Base-by-base conservation (phyloP, 768 basidiomycete genomes). In the Psilocybe cyanescens region DNA sequence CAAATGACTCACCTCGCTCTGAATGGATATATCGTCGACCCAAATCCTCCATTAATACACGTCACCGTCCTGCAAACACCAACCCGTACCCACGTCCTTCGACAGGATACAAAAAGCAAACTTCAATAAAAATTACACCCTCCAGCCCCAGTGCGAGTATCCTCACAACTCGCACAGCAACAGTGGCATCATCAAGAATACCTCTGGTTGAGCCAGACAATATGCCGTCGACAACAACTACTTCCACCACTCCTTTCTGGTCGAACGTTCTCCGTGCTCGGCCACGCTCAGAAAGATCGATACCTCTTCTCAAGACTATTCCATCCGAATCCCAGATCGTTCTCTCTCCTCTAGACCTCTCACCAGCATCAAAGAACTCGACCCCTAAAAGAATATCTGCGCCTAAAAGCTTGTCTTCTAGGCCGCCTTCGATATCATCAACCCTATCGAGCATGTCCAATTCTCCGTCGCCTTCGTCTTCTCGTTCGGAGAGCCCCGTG, bases 21-120 rank as follows among this genome's bases (percentile, higher is more conserved):
- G 79, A 81, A 66, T 83, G 82, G 82, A 75, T 83, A 49, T 81
- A 82, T 64, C 79, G 82, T 47, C 76, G 73, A 33, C 78, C 80
- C 49, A 79, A 75, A 66, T 71, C 76, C 8, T 64, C 76, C 46
- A 57, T n/a, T 52, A 72, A 57, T 67, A 64, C 45, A 56, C 67
- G 30, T 60, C 68, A 47, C 67, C 67, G 24, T 65, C 59, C 62
- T 62, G 57, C 66, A 58, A 57, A 65, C 63, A 64, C 67, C 64
- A 63, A 67, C 35, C 66, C 73, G 29, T 67, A 70, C 30, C 70
- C 63, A 48, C 73, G 73, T 31, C 71, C 76, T 51, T 71, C 68
- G 33, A 67, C 72, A 11, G 73, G 72, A 39, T 69, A 70, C 65
- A 47, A 67, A 54, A 46, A 64, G 57, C 52, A 75, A 71, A 67